These are phyloP conservation scores for Iris pallida DNA, from an alignment of 116 monocot species.

Conservation along the genomic window DNA sequence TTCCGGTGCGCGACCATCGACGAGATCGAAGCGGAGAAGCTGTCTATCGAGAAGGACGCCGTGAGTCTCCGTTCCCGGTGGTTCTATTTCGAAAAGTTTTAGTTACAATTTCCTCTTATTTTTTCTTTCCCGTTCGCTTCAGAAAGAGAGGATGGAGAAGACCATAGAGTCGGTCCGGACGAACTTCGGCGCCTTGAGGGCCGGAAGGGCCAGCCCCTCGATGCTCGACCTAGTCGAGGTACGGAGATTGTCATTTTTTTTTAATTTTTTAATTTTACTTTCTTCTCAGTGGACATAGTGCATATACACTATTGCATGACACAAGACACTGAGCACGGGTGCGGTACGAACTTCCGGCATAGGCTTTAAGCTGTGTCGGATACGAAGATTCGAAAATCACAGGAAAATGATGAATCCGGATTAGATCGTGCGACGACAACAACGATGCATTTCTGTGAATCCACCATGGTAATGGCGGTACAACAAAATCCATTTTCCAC, in stretches of 20 bases:
- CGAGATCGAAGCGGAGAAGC: slow-evolving; percentile 76
- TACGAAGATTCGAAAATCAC: no score
- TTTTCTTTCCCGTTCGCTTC: slow-evolving; percentile 6
- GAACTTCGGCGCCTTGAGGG: slow-evolving; percentile 86
- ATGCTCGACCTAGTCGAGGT: slow-evolving; percentile 96
- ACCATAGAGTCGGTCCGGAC: slow-evolving; percentile 63
- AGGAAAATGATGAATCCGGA: no score
- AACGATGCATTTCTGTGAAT: no score
- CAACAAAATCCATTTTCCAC: no score
- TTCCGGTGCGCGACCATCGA: slow-evolving; percentile 70
- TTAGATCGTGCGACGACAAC: no score
- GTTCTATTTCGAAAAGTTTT: not conserved
- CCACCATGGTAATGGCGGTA: no score
- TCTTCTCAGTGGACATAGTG: no score
- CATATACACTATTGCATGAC: no score
- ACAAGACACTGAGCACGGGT: no score
- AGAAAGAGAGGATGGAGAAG: slow-evolving; percentile 96
- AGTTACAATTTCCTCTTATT: not conserved
- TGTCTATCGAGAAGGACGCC: slow-evolving; percentile 55
- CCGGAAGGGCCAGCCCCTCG: slow-evolving; percentile 89
- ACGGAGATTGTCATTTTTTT: not conserved
- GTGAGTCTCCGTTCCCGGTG: slow-evolving; percentile 28
- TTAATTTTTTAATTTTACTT: no score
- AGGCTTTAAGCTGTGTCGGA: no score
- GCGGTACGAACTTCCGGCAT: no score